Conservation (phyloP, 2,329 filamentous ascomycete genomes). For the Westerdykella sp. region DNA sequence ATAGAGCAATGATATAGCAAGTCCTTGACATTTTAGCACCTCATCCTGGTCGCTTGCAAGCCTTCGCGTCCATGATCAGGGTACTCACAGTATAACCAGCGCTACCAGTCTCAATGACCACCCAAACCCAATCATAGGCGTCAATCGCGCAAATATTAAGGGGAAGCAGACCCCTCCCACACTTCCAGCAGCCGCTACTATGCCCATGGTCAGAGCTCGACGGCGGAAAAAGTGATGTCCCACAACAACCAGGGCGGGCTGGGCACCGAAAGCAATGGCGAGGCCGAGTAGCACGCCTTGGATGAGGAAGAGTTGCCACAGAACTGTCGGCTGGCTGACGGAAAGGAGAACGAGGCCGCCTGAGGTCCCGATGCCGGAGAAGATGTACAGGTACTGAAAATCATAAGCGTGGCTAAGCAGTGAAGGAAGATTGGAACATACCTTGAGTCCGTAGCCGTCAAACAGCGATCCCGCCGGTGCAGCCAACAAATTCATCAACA, state of each 20-base stretch:
- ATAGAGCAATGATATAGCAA: constrained; percentile 4
- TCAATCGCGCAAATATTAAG: constrained; percentile 3
- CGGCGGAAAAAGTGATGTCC: constrained; percentile 7
- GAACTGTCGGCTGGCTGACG: background rate
- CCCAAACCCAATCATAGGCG: constrained; percentile 3
- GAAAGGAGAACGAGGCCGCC: constrained; percentile 1
- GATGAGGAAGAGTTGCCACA: constrained; percentile 3
- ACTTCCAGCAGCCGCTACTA: constrained; percentile 5
- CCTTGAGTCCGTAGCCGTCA: constrained; percentile 2
- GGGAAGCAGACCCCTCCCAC: constrained; percentile 5
- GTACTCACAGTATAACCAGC: constrained; percentile 1
- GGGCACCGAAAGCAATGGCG: constrained; percentile 5
- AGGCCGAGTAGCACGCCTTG: constrained; percentile 5
- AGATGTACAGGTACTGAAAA: constrained; percentile 1
- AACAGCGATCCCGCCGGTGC: constrained; percentile 2
- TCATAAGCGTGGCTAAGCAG: background rate
- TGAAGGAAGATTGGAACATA: background rate
- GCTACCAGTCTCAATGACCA: constrained; percentile 5
- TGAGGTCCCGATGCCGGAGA: background rate
- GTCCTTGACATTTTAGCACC: background rate
- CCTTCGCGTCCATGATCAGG: background rate
- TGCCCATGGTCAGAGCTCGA: constrained; percentile 6
- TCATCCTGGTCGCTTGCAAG: background rate
- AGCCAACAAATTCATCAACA: constrained; percentile 2
- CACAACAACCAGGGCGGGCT: constrained; percentile 5